Conservation (phyloP, 1,284 basidiomycete species). For the Meripilus lineatus region DNA sequence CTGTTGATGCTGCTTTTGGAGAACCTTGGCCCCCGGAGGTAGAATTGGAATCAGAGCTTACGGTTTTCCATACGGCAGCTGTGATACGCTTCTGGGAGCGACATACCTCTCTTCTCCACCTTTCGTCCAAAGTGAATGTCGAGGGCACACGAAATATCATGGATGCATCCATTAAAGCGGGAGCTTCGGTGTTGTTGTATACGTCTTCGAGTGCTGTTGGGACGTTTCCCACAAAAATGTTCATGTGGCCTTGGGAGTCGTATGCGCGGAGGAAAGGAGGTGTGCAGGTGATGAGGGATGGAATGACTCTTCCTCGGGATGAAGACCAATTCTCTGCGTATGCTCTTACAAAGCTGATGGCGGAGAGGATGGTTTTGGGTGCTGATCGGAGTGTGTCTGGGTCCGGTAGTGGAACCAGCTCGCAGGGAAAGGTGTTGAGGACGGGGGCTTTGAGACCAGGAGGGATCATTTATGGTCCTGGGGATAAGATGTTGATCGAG, state of each 20-base stretch:
- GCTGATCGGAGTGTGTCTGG: slow-evolving; percentile 43
- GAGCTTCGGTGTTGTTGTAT: slow-evolving; percentile 50
- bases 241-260: slow-evolving; percentile 67
- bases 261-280: slow-evolving; percentile 51
- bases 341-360: slow-evolving; percentile 51
- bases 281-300: slow-evolving; percentile 51
- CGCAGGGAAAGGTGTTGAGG: slow-evolving; percentile 33
- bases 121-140: slow-evolving; percentile 59
- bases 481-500: slow-evolving; percentile 63
- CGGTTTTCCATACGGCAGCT: slow-evolving; percentile 70
- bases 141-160: slow-evolving; percentile 61
- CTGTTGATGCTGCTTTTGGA: slow-evolving; percentile 54
- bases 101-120: slow-evolving; percentile 39
- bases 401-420: too few relatives aligned
- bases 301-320: slow-evolving; percentile 39
- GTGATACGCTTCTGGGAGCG: slow-evolving; percentile 75
- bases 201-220: slow-evolving; percentile 60
- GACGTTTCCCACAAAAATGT: slow-evolving; percentile 49
- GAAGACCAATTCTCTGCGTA: slow-evolving; percentile 69
- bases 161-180: slow-evolving; percentile 37
- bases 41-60: slow-evolving; percentile 36
- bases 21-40: slow-evolving; percentile 49
- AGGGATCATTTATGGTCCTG: slow-evolving; percentile 68
- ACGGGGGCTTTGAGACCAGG: slow-evolving; percentile 73
- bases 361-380: slow-evolving; percentile 48